Evolutionary conservation across 495 filamentous ascomycete genomes (phyloP), one percentile per base, ranked within the genome.

Genomic region (Physcia stellaris): DNA sequence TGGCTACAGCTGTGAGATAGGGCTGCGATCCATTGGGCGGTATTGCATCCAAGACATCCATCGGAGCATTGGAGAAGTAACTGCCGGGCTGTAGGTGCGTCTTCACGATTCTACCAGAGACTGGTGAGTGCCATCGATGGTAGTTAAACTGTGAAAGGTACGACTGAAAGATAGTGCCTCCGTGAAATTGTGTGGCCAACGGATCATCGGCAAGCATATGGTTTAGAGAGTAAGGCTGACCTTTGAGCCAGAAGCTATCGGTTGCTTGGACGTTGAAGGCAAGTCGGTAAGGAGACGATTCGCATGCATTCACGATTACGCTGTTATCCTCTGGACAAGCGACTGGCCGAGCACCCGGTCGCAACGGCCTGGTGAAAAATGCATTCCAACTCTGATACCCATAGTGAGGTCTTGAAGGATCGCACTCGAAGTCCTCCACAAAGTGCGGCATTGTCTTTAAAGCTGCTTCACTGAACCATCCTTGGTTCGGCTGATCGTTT

Each of bases 381-480:
- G 75, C 64, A 45, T 86, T 77, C 80, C 80, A 84, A 1, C 75
- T 82, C 30, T 61, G 67, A 53, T 64, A 66, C 17, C 80, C 80
- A 52, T 68, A 60, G 43, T 79, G 49, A 35, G 59, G 53, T 4
- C 59, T 46, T 0, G 42, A 47, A 0, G 71, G 66, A 19, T 77
- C 62, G 46, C 69, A 72, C 10, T 56, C 22, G 19, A 16, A 32
- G 7, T 32, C 12, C 15, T 16, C 30, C 15, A 18, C 30, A 13
- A 32, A 32, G 48, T 32, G 6, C 9, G 30, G 30, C 30, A 32
- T 32, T 3, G 19, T 15, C 19, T 15, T 6, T 16, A 32, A 18
- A 3, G 30, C 30, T 18, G 6, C 19, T 2, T 15, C 6, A 16
- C 30, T 18, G 12, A 32, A 18, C 30, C 30, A 32, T 32, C 6